These are phyloP conservation scores for Chalciporus piperatoides DNA, from an alignment of 1,284 basidiomycete genomes.

Conservation along the genomic window DNA sequence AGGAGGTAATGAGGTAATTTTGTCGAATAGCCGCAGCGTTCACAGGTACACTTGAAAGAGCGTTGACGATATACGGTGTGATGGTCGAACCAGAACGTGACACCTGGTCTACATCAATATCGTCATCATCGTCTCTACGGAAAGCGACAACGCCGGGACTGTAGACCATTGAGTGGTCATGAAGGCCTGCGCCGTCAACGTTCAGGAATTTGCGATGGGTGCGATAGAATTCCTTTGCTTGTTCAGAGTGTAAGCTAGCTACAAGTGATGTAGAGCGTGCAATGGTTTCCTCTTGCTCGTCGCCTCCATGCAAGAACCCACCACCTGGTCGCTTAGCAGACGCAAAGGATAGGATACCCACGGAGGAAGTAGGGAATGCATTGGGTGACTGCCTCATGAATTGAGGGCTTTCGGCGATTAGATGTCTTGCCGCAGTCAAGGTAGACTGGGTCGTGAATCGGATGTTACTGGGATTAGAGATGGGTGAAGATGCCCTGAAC, in stretches of 20 bases:
- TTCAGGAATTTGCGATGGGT: slow-evolving; percentile 36
- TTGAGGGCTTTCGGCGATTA: slow-evolving; percentile 14
- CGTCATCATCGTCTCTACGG: slow-evolving; percentile 40
- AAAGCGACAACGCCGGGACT: slow-evolving; percentile 47
- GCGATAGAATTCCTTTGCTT: slow-evolving; percentile 42
- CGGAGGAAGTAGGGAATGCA: slow-evolving; percentile 26
- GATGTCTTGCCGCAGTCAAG: slow-evolving; percentile 34
- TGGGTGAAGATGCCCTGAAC: slow-evolving; percentile 6
- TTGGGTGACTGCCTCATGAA: slow-evolving; percentile 19
- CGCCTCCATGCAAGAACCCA: slow-evolving; percentile 43
- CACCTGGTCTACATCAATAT: slow-evolving; percentile 9
- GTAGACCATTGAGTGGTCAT: slow-evolving; percentile 50
- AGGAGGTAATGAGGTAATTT: slow-evolving; percentile 37
- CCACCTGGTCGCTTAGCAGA: slow-evolving; percentile 47
- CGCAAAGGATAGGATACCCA: slow-evolving; percentile 47
- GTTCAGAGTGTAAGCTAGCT: slow-evolving; percentile 38
- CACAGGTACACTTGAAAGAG: slow-evolving; percentile 45
- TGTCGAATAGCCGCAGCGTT: slow-evolving; percentile 42
- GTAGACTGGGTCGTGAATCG: slow-evolving; percentile 33
- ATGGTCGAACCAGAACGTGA: slow-evolving; percentile 27
- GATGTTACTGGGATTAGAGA: slow-evolving; percentile 10
- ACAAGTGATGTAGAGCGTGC: slow-evolving; percentile 45
- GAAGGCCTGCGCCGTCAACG: slow-evolving; percentile 38
- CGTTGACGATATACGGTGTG: slow-evolving; percentile 42
- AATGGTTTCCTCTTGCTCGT: slow-evolving; percentile 46